Evolutionary conservation across 2,329 filamentous ascomycete species (phyloP), one percentile per base, ranked within the genome.

Genomic region (Xylariaceae sp.): DNA sequence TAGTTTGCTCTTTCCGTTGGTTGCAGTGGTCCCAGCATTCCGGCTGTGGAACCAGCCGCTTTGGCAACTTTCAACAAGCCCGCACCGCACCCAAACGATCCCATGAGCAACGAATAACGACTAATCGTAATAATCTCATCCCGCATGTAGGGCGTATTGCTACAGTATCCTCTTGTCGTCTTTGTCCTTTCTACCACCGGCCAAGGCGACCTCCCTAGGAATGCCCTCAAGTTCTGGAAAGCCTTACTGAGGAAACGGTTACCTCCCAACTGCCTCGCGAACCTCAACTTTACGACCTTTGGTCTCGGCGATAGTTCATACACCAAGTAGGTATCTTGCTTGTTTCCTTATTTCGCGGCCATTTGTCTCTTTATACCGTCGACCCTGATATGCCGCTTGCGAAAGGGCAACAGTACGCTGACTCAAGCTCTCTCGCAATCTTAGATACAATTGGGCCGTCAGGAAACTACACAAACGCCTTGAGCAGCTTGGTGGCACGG

Each of bases 281-380:
- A 76, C 26, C 68, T 95, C 47, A 74, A 71, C 1, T 97, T 95
- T 64, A 84, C 87, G 3, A 86, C 84, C 0, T 95, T 97, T 70
- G 93, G 93, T 1, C 74, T 97, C 1, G 93, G 93, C 1, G 93
- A 98, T 64, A 95, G 87, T 57, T 95, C 90, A 1, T 98, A 98
- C 72, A 76, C 85, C 42, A 91, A 94, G 83, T 93, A 71, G 50
- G 76, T 60, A 11, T 11, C 22, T 11, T 26, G 4, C n/a, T 28
- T 12, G 4, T 12, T 18, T 19, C 31, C 12, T 19, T 39, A 18
- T 17, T 34, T 9, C 22, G 19, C 34, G 36, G 19, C 24, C 17
- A 29, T 38, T 6, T 9, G 41, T 44, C 48, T 40, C 42, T 42
- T 47, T 39, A 48, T 32, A 9, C 17, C 18, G 12, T 11, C 22